Evolutionary conservation across 257 asterid species (phyloP), one percentile per base, ranked within the genome.

Genomic region (Forsythia suspensa): DNA sequence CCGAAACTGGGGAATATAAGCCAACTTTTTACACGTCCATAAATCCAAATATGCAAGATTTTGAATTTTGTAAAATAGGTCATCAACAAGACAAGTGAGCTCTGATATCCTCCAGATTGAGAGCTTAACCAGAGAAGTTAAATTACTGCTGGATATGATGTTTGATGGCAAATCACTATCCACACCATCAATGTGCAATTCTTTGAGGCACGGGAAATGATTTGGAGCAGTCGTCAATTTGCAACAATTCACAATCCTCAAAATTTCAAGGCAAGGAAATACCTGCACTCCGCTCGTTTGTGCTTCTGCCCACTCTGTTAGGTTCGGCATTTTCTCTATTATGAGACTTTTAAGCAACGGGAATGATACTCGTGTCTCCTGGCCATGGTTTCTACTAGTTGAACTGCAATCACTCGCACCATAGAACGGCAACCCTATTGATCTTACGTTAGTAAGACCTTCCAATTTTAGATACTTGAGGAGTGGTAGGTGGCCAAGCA

Each of bases 401-500:
- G 34, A 38, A 37, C 42, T 34, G 39, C 51, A 34, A 41, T 46
- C 5, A 20, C 15, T 48, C 8, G 8, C 34, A 5, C 81, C 79
- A 13, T 86, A 83, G 76, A 83, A 86, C 4, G 79, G 73, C 6
- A 4, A 29, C 21, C 70, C 84, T 20, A 86, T 81, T 3, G 36
- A 34, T 59, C 5, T 51, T 18, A 84, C 21, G 5, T 29, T 81
- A 8, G 48, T 39, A 37, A 86, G 16, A 36, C 15, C 37, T 2
- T 0, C 0, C 4, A 86, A 20, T 3, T 16, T 5, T 3, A 83
- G 79, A 6, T 9, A 2, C 41, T 74, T 59, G 34, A 85, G 84
- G 70, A 2, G 73, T 15, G 80, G 87, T 3, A 85, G 73, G 15
- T 77, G 84, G 34, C 87, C 87, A 3, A 82, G 81, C 40, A 37